Conservation (phyloP, 1,284 basidiomycete genomes). For the Erythrobasidium hasegawianum region DNA sequence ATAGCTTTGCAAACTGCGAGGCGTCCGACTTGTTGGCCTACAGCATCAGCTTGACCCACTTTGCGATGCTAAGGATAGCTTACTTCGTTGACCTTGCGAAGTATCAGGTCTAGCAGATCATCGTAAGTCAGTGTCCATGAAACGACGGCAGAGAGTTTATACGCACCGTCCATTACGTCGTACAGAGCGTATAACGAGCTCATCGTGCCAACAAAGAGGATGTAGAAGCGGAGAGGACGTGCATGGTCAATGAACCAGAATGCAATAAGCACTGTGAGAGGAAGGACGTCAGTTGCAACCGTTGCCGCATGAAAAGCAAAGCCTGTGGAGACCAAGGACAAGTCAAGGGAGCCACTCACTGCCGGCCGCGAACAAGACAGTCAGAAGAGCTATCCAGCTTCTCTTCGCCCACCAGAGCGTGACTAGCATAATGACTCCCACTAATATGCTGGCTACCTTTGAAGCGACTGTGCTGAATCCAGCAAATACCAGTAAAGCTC, state of each 20-base stretch:
- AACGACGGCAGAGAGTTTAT: too few relatives aligned
- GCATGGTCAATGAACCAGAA: conserved; percentile 80
- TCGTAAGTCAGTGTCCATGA: conserved; percentile 13
- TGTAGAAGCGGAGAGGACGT: conserved; percentile 63
- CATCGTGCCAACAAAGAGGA: conserved; percentile 95
- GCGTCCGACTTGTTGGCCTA: conserved; percentile 84
- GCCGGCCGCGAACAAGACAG: conserved; percentile 42
- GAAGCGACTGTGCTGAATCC: conserved; percentile 88
- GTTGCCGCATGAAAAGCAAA: conserved; percentile 47
- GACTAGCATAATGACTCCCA: conserved; percentile 82
- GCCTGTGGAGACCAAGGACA: too few relatives aligned
- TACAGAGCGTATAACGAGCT: conserved; percentile 79
- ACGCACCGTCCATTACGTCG: conserved; percentile 69
- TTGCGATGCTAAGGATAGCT: too few relatives aligned
- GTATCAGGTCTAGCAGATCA: conserved; percentile 38
- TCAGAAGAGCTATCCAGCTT: conserved; percentile 58
- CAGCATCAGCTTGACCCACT: too few relatives aligned
- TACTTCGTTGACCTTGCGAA: conserved; percentile 73
- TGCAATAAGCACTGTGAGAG: conserved; percentile 58
- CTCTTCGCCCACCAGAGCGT: conserved; percentile 81
- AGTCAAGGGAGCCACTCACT: conserved; percentile 15
- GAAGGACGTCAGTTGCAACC: conserved; percentile 47
- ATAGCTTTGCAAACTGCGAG: conserved; percentile 78
- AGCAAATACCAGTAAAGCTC: conserved; percentile 81
- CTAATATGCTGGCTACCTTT: conserved; percentile 77